Conservation (phyloP, 2,329 filamentous ascomycete species). For the Fusarium sp. region DNA sequence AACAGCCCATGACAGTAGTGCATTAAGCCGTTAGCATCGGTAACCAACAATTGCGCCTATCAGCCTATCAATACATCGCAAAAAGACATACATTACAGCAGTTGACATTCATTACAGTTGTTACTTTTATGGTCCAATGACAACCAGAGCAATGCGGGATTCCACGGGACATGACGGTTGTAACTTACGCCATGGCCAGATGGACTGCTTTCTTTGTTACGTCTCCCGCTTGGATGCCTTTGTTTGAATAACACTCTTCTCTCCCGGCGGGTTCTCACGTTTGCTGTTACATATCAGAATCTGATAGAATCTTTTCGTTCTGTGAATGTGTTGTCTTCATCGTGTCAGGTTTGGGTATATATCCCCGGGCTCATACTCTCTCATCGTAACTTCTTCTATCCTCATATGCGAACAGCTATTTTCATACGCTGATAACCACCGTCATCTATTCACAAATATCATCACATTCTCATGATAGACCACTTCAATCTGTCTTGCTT, state of each 20-base stretch:
- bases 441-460: too few relatives aligned
- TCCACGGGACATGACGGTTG: neutral
- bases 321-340: neutral
- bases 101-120: too few relatives aligned
- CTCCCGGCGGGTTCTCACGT: neutral
- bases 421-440: too few relatives aligned
- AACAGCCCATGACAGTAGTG: too few relatives aligned
- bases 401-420: neutral
- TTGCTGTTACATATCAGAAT: neutral
- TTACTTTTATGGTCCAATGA: neutral
- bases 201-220: neutral
- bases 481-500: too few relatives aligned
- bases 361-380: neutral
- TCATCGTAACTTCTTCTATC: fast-evolving
- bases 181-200: neutral
- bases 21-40: too few relatives aligned
- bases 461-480: too few relatives aligned
- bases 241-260: neutral
- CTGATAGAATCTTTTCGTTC: too few relatives aligned
- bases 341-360: neutral
- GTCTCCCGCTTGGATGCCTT: neutral
- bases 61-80: too few relatives aligned
- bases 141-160: neutral
- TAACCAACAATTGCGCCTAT: neutral
- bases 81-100: too few relatives aligned